Evolutionary conservation across 2,329 filamentous ascomycete genomes (phyloP), one percentile per base, ranked within the genome.

Genomic region (Fusarium hainanense): DNA sequence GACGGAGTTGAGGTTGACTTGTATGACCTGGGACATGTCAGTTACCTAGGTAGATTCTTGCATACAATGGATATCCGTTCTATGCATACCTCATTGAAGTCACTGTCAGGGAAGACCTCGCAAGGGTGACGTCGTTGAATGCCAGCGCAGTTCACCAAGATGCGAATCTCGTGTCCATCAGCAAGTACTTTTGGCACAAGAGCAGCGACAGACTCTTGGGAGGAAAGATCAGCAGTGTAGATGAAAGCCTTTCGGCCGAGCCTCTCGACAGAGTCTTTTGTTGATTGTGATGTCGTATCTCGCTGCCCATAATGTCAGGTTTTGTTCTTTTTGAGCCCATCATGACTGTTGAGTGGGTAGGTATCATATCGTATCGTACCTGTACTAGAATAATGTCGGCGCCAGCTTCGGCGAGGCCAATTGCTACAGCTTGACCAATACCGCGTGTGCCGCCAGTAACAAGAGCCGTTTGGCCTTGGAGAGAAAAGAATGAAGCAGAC

Each of bases 81-180:
- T 37, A 37, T 37, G 6, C 60, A 34, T 60, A 88, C 88, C 75
- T 91, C 88, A 76, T 91, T 87, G 87, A 93, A 97, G 82, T 96
- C 92, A 46, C 83, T 81, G 76, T 92, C 88, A 0, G 93, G 93
- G 77, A 97, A 97, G 63, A 86, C 79, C 73, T 93, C 88, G 44
- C 90, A 89, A 0, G 92, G 88, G 79, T 96, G 92, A 16, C 93
- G 86, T 67, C 89, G 86, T 80, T 97, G 94, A 77, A 97, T 94
- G 27, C 94, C 94, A 20, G 92, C 94, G 81, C 92, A 95, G 82
- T 94, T 97, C 73, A 97, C 82, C 10, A 97, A 87, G 75, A 97
- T 92, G 76, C 92, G 87, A 68, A 97, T 88, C 76, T 88, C 76
- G 77, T 89, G 85, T 50, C 86, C 87, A 75, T 90, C 88, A 43